Percentiles rank a stretch among this genome's conserved stretches.
These are phyloP conservation scores for Arthrobotrys musiformis DNA, from an alignment of 2,329 filamentous ascomycete genomes.

Conservation along the genomic window DNA sequence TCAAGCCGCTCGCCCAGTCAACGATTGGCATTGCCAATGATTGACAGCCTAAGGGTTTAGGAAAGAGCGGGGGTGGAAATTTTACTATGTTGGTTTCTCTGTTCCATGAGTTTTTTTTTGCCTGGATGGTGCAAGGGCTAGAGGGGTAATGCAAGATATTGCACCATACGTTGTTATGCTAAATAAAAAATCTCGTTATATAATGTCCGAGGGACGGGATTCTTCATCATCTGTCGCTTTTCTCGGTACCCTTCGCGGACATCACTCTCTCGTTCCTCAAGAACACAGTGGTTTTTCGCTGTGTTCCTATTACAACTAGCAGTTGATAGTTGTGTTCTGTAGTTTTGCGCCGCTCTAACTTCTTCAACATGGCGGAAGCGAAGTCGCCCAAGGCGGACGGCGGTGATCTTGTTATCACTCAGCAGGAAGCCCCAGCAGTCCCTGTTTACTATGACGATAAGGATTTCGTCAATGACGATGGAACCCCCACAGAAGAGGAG, in stretches of 20 bases:
- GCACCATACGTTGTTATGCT: conserved; percentile 15
- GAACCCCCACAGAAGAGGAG: conserved; percentile 67
- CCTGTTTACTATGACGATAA: conserved; percentile 50
- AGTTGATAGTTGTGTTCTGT: not conserved
- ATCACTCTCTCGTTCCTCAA: conserved; percentile 16
- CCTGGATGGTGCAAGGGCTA: not conserved
- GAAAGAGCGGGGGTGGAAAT: conserved; percentile 36
- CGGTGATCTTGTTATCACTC: conserved; percentile 37
- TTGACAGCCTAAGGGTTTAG: conserved; percentile 52
- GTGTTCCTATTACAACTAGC: not conserved
- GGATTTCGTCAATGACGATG: conserved; percentile 49
- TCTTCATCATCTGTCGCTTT: conserved; percentile 9
- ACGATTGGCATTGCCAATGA: conserved; percentile 54
- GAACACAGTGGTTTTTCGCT: conserved; percentile 17
- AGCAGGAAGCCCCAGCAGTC: conserved; percentile 40
- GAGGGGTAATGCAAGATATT: conserved; percentile 21
- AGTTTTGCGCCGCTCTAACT: not conserved
- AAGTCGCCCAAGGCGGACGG: conserved; percentile 41
- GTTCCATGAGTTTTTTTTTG: conserved; percentile 27
- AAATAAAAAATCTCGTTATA: conserved; percentile 33
- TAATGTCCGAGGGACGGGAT: conserved; percentile 36
- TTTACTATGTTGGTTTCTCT: conserved; percentile 5
- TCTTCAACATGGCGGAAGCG: conserved; percentile 28
- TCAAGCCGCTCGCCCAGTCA: conserved; percentile 34
- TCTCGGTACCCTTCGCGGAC: conserved; percentile 9